These are phyloP conservation scores for Aspergillus incahuasiensis DNA, from an alignment of 495 filamentous ascomycete species.

Conservation along the genomic window DNA sequence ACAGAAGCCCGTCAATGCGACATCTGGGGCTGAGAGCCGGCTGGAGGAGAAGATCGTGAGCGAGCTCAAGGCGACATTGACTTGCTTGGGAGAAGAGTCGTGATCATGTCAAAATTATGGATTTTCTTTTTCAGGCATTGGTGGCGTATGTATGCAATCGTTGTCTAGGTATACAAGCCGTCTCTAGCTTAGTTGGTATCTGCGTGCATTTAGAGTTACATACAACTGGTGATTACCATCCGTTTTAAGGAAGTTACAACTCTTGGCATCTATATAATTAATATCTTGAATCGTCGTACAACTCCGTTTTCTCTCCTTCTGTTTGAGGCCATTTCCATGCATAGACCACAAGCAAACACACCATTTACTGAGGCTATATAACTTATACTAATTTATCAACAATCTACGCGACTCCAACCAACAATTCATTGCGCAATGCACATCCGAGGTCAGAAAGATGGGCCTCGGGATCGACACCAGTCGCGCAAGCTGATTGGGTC, in stretches of 20 bases:
- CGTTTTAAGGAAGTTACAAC: too few species aligned
- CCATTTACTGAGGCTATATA: too few species aligned
- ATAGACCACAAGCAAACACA: too few species aligned
- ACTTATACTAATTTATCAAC: background rate
- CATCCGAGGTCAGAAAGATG: constrained; percentile 13
- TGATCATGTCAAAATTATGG: constrained; percentile 22
- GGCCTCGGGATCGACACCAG: constrained; percentile 11
- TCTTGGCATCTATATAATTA: background rate
- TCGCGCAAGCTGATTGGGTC: constrained; percentile 5
- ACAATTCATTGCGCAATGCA: background rate
- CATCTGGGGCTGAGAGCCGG: constrained; percentile 47
- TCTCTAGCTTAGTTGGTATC: background rate
- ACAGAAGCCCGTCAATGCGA: constrained; percentile 38
- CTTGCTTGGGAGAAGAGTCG: constrained; percentile 38
- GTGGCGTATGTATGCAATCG: background rate
- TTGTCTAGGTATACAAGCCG: background rate
- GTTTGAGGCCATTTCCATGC: too few species aligned
- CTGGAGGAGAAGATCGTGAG: constrained; percentile 69
- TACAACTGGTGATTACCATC: too few species aligned
- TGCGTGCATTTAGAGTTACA: background rate
- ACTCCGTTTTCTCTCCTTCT: background rate
- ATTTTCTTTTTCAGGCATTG: background rate
- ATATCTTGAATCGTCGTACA: background rate
- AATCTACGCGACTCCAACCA: too few species aligned
- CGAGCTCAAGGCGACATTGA: constrained; percentile 50